Evolutionary conservation across 371 early-diverging fungal genomes (phyloP), one percentile per base, ranked within the genome.

Genomic region (Mucor plumbeus): DNA sequence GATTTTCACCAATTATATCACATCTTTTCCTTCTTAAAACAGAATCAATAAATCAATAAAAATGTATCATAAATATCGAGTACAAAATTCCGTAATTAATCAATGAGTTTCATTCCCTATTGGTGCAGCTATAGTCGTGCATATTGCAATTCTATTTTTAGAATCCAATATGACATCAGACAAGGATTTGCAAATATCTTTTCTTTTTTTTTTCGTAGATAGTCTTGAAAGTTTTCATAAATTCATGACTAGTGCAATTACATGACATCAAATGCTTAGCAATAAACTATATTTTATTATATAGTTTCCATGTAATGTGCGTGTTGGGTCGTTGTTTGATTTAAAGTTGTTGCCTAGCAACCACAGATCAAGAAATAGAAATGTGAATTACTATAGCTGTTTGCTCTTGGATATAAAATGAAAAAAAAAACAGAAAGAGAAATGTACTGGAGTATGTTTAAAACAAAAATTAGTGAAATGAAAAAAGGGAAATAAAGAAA

Each of bases 1-100:
- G 39, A 58, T 38, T 26, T 63, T 41, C 31, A 56, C 56, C 55
- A 63, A 54, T 55, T 40, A 63, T 34, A 63, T 55, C 64, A 41
- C 26, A 17, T 17, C 56, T 8, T 56, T 19, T 35, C 15, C 41
- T 36, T 31, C 63, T 40, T 43, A 17, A 47, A 34, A 44, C 44
- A 50, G 50, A 38, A 61, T n/a, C 44, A 48, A 63, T 31, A 54
- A 48, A 61, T 14, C 50, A 48, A 60, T 41, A 35, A 39, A 54
- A 63, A 39, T 50, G 50, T 53, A 53, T 40, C 54, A 53, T 63
- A 50, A 21, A 38, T 19, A 50, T 26, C 50, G 21, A 50, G 21
- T 11, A 50, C 50, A 50, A 21, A 50, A 21, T 31, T 63, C 48
- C n/a, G 53, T 38, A 50, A 38, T 50, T 38, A 53, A 53, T 38